These are phyloP conservation scores for Fusarium dimerum DNA, from an alignment of 2,329 filamentous ascomycete genomes.

Conservation along the genomic window DNA sequence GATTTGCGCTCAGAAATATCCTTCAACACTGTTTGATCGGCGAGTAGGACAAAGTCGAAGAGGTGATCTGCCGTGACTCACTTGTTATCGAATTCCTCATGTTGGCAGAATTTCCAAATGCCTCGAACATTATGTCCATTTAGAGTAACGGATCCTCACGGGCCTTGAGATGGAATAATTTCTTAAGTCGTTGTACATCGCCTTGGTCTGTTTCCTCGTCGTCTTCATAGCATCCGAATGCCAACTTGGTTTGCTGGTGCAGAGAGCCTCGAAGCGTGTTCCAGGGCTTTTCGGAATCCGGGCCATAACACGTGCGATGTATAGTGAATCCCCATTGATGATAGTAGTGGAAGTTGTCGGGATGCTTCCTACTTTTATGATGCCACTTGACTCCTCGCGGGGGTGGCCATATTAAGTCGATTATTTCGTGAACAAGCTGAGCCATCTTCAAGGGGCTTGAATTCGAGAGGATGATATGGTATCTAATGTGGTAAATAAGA, in stretches of 20 bases:
- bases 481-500: too few relatives aligned
- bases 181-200: background rate
- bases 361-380: background rate
- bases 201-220: background rate
- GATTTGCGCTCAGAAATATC: background rate
- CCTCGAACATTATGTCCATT: background rate
- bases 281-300: slow-evolving; percentile 5
- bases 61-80: background rate
- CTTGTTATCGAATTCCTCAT: background rate
- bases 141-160: background rate
- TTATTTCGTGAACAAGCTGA: background rate
- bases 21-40: slow-evolving; percentile 6
- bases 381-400: slow-evolving; percentile 3
- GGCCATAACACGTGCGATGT: slow-evolving; percentile 11
- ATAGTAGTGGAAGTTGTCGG: slow-evolving; percentile 10
- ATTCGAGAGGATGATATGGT: too few relatives aligned
- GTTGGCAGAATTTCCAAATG: background rate
- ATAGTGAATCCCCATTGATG: slow-evolving; percentile 9
- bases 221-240: background rate
- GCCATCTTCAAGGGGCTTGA: too few relatives aligned
- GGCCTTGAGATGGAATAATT: slow-evolving; percentile 1
- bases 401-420: background rate
- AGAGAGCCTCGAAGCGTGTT: slow-evolving; percentile 4
- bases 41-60: slow-evolving; percentile 1
- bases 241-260: slow-evolving; percentile 1